A percentile compares a stretch with the other conserved stretches of the same genome.
phyloP scores from a whole-genome alignment of 352 stramenopile genomes.

The Aphanomyces cochlioides region DNA sequence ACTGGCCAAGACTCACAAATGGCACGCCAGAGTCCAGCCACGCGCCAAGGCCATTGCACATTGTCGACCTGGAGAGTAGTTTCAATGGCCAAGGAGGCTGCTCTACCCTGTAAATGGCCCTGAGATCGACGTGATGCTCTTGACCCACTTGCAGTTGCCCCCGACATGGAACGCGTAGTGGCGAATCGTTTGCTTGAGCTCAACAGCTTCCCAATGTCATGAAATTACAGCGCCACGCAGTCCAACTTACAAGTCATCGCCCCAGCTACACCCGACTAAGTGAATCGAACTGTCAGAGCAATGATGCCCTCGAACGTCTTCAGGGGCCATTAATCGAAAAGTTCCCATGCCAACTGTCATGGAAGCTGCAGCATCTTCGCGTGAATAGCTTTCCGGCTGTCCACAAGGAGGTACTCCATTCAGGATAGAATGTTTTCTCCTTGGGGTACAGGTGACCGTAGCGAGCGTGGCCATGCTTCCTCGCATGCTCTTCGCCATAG shows the following conservation, averaged over 20 bases:
- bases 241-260: constrained; percentile 41
- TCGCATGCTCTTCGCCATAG: constrained; percentile 55
- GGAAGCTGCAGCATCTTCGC: background rate
- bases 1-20: constrained; percentile 39
- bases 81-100: constrained; percentile 47
- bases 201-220: constrained; percentile 36
- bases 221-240: too few relatives aligned
- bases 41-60: constrained; percentile 5
- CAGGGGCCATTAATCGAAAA: too few relatives aligned
- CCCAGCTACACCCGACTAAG: constrained; percentile 61
- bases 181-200: constrained; percentile 66
- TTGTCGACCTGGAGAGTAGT: constrained; percentile 16
- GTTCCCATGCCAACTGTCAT: too few relatives aligned
- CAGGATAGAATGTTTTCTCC: constrained; percentile 34
- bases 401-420: constrained; percentile 40
- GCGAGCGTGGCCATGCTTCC: constrained; percentile 35
- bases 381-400: background rate
- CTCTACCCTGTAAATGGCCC: constrained; percentile 49
- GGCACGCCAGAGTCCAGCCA: constrained; percentile 36
- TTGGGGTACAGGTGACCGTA: constrained; percentile 43
- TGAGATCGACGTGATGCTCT: constrained; percentile 56
- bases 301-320: too few relatives aligned
- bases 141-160: constrained; percentile 50
- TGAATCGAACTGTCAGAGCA: constrained; percentile 53
- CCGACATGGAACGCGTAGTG: constrained; percentile 54